Base-by-base conservation (phyloP, 208 protist genomes). In the Crithidia fasciculata region DNA sequence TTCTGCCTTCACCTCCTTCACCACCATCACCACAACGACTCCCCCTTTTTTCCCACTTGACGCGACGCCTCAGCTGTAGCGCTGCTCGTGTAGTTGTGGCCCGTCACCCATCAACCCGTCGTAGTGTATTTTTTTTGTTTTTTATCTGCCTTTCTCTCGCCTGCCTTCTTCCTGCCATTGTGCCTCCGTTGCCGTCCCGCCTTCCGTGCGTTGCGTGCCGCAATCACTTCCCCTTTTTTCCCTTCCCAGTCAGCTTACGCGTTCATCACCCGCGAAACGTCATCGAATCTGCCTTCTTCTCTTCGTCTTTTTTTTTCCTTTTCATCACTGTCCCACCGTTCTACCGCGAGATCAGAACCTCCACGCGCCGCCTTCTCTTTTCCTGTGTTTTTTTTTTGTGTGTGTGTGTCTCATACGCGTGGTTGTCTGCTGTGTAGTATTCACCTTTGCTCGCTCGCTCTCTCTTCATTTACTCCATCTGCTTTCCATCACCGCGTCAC, bases 401-500 rank as follows among this genome's bases (percentile, higher is more conserved):
- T 13, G 15, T 50, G 18, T 52, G 43, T 67, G 5, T 41, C 57
- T 39, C 54, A 18, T 18, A 28, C 39, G 37, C 56, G 8, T n/a
- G 2, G 4, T 28, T 49, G 10, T 70, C 36, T 58, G 5, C 19
- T 52, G 36, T 68, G 53, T 28, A 13, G 12, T 16, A 6, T 47
- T 61, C 41, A 4, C 5, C 3, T 47, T n/a, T 43, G 13, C 19
- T 52, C 52, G 13, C 52, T 40, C 15, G 9, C 28, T 36, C 41
- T 52, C 28, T 36, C 19, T 59, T 57, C 45, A 13, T 67, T 53
- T 74, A 9, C 41, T 19, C 68, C 43, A 15, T 28, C 28, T 28
- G 28, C 44, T 63, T 68, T 61, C 61, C 69, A 56, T 77, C 64
- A 12, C 37, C 52, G 49, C 39, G 16, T 43, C 28, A 28, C 28